Evolutionary conservation across 306 rosid species (phyloP), one percentile per base, ranked within the genome.

Genomic region (Hippophae gyantsensis): DNA sequence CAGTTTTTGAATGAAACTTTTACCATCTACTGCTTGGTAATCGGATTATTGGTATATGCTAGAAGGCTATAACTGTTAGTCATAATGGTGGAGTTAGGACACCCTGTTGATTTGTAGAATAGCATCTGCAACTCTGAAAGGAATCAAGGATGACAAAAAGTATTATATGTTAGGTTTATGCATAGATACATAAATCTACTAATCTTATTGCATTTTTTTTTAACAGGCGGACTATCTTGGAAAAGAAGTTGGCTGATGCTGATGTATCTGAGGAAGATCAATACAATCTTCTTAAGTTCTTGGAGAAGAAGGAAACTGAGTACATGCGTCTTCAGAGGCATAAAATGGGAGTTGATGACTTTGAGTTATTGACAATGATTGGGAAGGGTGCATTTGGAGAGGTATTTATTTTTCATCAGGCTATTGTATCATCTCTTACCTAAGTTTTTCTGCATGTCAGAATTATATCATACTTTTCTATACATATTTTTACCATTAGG

Each of bases 381-480:
- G 99, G 99, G 40, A 93, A 81, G 77, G 99, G 99, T 46, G 99
- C 99, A 72, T 93, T 93, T 73, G 99, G 99, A 48, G 99, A 93
- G 99, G 99, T 92, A 84, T 67, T 68, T 56, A 43, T 47, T 26
- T 54, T 52, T 45, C 44, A 56, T 2, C 5, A 47, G 41, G 47
- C 42, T 40, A 46, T 57, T 47, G 14, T 49, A 8, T 25, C 14
- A 8, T 41, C 58, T 10, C 18, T 12, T 25, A 44, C 41, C 32
- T 40, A 7, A 50, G 9, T 26, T 2, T 6, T 41, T 62, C 0
- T 9, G 6, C 27, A 43, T 51, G 8, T 14, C 13, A n/a, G 42
- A 52, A 54, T 52, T 62, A 54, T 52, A 18, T 23, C 13, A n/a
- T 2, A 5, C 26, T 44, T 27, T 44, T 43, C 5, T 26, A 38